Percentiles rank a stretch among this genome's conserved stretches.
phyloP scores from a whole-genome alignment of 192 early-diverging fungal genomes.

The Pecoramyces ruminantium region DNA sequence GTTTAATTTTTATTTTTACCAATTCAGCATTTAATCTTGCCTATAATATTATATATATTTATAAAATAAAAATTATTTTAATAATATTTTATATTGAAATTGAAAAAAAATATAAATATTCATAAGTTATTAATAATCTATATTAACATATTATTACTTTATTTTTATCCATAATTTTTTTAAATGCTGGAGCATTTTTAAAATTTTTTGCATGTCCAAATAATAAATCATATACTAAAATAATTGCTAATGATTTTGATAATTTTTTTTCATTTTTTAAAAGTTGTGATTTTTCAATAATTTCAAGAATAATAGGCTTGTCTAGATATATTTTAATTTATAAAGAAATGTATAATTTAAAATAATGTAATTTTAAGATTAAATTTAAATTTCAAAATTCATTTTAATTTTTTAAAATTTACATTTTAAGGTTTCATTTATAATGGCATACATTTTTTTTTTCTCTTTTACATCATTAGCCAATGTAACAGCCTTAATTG shows the following conservation, averaged over 20 bases:
- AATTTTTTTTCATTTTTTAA: constrained; percentile 11
- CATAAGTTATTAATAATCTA: no score
- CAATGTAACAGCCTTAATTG: constrained; percentile 49
- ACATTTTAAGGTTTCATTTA: constrained; percentile 85
- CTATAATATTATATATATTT: no score
- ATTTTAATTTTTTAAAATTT: constrained; percentile 2
- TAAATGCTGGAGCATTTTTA: not conserved
- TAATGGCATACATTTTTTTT: constrained; percentile 71
- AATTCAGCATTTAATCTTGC: constrained; percentile 56
- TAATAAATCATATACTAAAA: constrained; percentile 4
- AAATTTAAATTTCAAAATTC: not conserved
- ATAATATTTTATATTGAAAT: constrained; percentile 21
- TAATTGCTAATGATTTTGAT: constrained; percentile 1
- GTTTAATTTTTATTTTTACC: constrained; percentile 55
- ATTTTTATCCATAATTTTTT: not conserved
- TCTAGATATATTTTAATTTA: constrained; percentile 15
- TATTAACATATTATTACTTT: not conserved
- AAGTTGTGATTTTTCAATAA: constrained; percentile 26
- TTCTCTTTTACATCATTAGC: constrained; percentile 36
- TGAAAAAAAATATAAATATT: no score
- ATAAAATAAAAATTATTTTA: constrained; percentile 49
- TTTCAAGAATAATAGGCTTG: constrained; percentile 21
- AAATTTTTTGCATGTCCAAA: not conserved
- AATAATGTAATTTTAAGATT: no score
- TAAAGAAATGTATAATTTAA: not conserved